Conservation (phyloP, 1,284 basidiomycete genomes). For the Ceratobasidium sp. region DNA sequence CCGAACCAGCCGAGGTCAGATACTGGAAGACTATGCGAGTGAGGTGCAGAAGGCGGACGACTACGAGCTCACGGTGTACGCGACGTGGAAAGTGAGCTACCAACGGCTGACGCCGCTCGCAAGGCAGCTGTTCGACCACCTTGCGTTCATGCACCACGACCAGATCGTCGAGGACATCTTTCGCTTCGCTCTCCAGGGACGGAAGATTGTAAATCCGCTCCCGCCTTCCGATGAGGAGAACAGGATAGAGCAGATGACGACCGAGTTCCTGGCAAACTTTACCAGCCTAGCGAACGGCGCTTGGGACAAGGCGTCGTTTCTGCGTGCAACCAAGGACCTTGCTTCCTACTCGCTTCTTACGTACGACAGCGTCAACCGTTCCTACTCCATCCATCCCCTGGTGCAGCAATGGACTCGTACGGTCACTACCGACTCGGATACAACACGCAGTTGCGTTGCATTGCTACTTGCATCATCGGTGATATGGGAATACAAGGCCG, state of each 20-base stretch:
- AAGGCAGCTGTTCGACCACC: not conserved
- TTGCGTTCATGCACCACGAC: conserved; percentile 19
- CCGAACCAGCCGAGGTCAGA: not conserved
- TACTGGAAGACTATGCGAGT: not conserved
- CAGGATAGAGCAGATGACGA: not conserved
- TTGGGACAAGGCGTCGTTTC: not conserved
- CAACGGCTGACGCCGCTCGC: not conserved
- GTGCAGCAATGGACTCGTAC: conserved; percentile 27
- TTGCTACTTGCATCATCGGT: not conserved
- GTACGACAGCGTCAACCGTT: not conserved
- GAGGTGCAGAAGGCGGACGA: conserved; percentile 1
- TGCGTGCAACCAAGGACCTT: not conserved
- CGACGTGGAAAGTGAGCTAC: conserved; percentile 6
- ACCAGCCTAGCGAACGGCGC: not conserved
- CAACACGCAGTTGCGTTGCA: not conserved
- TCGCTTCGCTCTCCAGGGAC: not conserved
- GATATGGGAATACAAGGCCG: too few relatives aligned
- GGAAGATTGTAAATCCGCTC: not conserved
- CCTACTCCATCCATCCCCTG: not conserved
- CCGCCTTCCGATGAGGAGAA: not conserved
- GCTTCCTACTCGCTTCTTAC: not conserved
- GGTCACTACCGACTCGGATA: not conserved
- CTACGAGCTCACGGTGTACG: conserved; percentile 1
- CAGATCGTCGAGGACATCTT: not conserved
- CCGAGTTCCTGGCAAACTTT: too few relatives aligned